A percentile compares a stretch with the other conserved stretches of the same genome.
These are phyloP conservation scores for Populus euphratica DNA, from an alignment of 345 rosid genomes.

Conservation along the genomic window DNA sequence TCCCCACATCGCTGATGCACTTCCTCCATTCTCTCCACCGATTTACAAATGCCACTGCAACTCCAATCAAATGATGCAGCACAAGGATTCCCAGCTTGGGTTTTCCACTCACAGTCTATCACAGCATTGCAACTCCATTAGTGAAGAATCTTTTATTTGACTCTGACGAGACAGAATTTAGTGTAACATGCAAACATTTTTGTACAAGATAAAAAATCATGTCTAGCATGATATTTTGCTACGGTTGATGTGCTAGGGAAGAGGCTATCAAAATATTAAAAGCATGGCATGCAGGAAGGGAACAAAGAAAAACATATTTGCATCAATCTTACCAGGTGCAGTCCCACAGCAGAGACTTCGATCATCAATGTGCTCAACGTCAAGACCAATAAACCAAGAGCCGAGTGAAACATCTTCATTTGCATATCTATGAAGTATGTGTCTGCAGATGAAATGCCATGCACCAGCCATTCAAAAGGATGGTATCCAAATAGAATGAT, in stretches of 20 bases:
- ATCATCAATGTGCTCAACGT: slow-evolving; percentile 87
- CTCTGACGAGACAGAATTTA: neutral
- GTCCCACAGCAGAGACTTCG: slow-evolving; percentile 94
- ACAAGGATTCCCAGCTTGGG: slow-evolving; percentile 34
- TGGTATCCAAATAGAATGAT: neutral
- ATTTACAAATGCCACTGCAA: slow-evolving; percentile 37
- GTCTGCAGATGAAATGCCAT: slow-evolving; percentile 35
- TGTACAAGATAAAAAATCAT: neutral
- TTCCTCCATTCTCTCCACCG: slow-evolving; percentile 33
- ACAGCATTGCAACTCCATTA: slow-evolving; percentile 1
- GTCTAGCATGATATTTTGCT: neutral
- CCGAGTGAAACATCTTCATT: slow-evolving; percentile 95
- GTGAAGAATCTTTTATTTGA: neutral
- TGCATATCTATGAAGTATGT: slow-evolving; percentile 81
- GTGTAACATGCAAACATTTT: neutral
- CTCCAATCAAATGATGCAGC: slow-evolving; percentile 38
- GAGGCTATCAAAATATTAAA: neutral
- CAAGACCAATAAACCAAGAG: slow-evolving; percentile 97
- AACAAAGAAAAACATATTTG: neutral
- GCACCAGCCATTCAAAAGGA: slow-evolving; percentile 4
- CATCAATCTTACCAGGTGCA: slow-evolving; percentile 60
- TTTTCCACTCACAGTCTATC: slow-evolving; percentile 37
- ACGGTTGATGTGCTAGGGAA: neutral
- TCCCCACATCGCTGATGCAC: slow-evolving; percentile 37
- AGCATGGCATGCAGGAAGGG: neutral